These are phyloP conservation scores for Cystofilobasidium bisporidii DNA, from an alignment of 768 basidiomycete genomes.

Conservation along the genomic window DNA sequence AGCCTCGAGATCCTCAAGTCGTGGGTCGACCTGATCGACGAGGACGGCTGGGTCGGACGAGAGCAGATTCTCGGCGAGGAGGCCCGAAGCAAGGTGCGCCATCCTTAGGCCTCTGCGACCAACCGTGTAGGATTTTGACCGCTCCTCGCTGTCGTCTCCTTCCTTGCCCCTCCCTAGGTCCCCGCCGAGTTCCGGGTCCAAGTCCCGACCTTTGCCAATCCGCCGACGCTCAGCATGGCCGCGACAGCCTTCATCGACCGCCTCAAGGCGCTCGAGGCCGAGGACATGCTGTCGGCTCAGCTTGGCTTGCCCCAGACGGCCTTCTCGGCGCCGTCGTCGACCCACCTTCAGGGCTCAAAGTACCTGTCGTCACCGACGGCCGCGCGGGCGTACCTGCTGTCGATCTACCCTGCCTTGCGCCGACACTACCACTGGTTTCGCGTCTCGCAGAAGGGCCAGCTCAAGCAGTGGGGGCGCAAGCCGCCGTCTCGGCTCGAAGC, in stretches of 20 bases:
- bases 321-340: not conserved
- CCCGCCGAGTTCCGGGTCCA: slow-evolving; percentile 84
- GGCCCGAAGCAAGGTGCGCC: slow-evolving; percentile 81
- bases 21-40: slow-evolving; percentile 85
- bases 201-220: slow-evolving; percentile 88
- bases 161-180: slow-evolving; percentile 47
- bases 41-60: slow-evolving; percentile 88
- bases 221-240: slow-evolving; percentile 88
- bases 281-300: slow-evolving; percentile 52
- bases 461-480: slow-evolving; percentile 71
- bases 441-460: slow-evolving; percentile 82
- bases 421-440: slow-evolving; percentile 96
- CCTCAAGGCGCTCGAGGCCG: slow-evolving; percentile 44
- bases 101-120: no score
- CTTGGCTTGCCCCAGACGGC: slow-evolving; percentile 43
- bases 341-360: slow-evolving; percentile 23
- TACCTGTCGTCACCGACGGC: slow-evolving; percentile 53
- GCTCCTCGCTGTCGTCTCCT: not conserved
- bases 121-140: no score
- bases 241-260: slow-evolving; percentile 80
- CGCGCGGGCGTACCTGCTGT: slow-evolving; percentile 59
- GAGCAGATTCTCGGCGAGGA: slow-evolving; percentile 97
- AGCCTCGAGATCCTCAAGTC: slow-evolving; percentile 80
- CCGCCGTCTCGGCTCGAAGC: slow-evolving; percentile 63
- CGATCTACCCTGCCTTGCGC: slow-evolving; percentile 72